Percentiles rank a stretch among this genome's conserved stretches.
Evolutionary conservation across 805 yeast genomes (phyloP).

Genomic region (Metschnikowia vanudenii): DNA sequence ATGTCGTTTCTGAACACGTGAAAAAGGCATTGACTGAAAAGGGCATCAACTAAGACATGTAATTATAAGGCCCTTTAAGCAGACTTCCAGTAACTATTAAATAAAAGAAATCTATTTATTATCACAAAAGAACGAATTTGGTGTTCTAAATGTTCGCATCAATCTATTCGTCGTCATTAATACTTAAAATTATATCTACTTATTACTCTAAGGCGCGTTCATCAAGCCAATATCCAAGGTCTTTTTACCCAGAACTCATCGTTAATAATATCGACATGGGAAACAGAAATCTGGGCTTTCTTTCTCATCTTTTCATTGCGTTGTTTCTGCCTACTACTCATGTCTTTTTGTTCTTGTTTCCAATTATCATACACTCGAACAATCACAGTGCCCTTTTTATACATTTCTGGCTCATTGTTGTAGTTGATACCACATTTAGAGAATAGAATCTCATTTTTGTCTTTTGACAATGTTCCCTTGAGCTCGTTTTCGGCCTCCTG

Average conservation of each 20-base stretch:
- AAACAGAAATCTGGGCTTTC: constrained; percentile 44
- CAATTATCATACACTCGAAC: constrained; percentile 46
- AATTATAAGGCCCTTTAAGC: neutral
- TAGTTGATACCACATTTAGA: constrained; percentile 79
- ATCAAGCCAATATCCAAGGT: constrained; percentile 28
- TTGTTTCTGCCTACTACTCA: constrained; percentile 47
- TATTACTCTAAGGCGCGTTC: neutral
- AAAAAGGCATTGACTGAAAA: constrained; percentile 55
- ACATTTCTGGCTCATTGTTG: constrained; percentile 86
- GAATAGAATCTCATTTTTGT: constrained; percentile 86
- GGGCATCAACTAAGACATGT: constrained; percentile 25
- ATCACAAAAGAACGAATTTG: neutral
- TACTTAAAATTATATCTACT: neutral
- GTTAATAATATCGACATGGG: constrained; percentile 62
- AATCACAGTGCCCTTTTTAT: constrained; percentile 74
- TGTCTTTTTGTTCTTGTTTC: constrained; percentile 13
- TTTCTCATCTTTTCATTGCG: constrained; percentile 47
- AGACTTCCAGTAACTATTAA: neutral
- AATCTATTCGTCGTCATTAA: neutral
- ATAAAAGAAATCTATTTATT: neutral
- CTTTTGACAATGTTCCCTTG: constrained; percentile 75
- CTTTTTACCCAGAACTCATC: constrained; percentile 61
- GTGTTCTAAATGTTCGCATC: no score
- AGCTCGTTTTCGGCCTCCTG: constrained; percentile 78
- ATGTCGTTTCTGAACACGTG: constrained; percentile 70